Evolutionary conservation across 225 moss, liverwort and hornwort genomes (phyloP).

Genomic region (Lunularia cruciata): DNA sequence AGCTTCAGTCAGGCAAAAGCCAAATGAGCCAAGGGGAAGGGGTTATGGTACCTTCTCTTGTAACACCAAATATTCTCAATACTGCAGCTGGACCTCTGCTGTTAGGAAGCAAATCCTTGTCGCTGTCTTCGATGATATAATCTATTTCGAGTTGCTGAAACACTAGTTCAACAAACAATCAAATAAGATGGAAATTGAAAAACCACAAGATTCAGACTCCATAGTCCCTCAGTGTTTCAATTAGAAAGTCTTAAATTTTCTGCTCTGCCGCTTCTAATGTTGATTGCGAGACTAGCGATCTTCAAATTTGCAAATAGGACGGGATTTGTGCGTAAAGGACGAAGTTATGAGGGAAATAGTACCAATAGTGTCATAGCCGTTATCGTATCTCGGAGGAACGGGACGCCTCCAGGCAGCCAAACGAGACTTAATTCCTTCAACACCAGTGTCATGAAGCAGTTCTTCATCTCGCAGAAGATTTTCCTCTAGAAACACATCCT

Average conservation of each 20-base stretch:
- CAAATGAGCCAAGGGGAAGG: too few relatives aligned
- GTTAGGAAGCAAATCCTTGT: conserved; percentile 56
- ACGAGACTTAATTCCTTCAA: conserved; percentile 50
- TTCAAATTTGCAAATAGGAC: too few relatives aligned
- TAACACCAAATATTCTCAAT: conserved; percentile 95
- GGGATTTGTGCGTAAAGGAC: not conserved
- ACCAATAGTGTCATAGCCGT: conserved; percentile 55
- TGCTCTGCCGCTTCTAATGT: too few relatives aligned
- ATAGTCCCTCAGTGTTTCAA: too few relatives aligned
- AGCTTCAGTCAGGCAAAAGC: too few relatives aligned
- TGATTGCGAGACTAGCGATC: too few relatives aligned
- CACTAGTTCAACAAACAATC: conserved; percentile 43
- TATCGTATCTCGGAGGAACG: conserved; percentile 40
- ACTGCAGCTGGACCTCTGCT: conserved; percentile 77
- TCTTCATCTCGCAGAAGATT: conserved; percentile 75
- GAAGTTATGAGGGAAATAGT: not conserved
- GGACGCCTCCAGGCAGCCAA: conserved; percentile 85
- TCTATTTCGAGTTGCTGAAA: conserved; percentile 99
- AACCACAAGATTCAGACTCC: too few relatives aligned
- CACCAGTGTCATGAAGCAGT: conserved; percentile 58
- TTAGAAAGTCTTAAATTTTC: too few relatives aligned
- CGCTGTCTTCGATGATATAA: conserved; percentile 75
- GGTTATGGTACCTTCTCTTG: conserved; percentile 57
- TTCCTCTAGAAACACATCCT: conserved; percentile 91
- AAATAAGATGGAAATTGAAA: too few relatives aligned